Evolutionary conservation across 495 filamentous ascomycete species (phyloP).

Genomic region (Bryoglossum gracile): DNA sequence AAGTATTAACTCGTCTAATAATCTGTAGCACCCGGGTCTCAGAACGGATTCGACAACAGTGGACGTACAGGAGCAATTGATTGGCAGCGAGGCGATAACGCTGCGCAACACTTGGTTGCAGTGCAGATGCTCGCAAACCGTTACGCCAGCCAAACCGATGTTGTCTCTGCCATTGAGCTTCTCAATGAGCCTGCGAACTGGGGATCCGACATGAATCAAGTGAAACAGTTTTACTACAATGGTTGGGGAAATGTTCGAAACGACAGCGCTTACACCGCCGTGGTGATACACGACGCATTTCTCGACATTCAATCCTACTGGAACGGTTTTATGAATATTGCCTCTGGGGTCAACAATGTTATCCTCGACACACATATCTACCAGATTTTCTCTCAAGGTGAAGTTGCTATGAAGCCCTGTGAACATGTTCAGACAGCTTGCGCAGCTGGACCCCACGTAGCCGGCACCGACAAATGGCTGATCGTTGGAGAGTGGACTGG

Average conservation of each 20-base stretch:
- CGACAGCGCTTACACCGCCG: slow-evolving; percentile 44
- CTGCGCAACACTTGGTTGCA: slow-evolving; percentile 49
- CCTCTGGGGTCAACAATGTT: slow-evolving; percentile 47
- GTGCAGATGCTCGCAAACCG: slow-evolving; percentile 50
- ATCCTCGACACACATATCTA: slow-evolving; percentile 66
- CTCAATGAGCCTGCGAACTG: slow-evolving; percentile 60
- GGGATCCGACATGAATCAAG: slow-evolving; percentile 39
- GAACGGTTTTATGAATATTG: slow-evolving; percentile 62
- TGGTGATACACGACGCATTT: slow-evolving; percentile 67
- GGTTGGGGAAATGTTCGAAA: slow-evolving; percentile 48
- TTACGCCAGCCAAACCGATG: slow-evolving; percentile 54
- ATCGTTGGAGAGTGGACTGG: slow-evolving; percentile 65
- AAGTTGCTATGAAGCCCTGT: slow-evolving; percentile 42
- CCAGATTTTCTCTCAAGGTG: slow-evolving; percentile 55
- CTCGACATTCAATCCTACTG: slow-evolving; percentile 50
- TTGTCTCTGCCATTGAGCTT: slow-evolving; percentile 63
- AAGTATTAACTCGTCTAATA: neutral
- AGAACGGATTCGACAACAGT: slow-evolving; percentile 79
- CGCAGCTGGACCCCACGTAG: slow-evolving; percentile 38
- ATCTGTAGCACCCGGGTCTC: slow-evolving; percentile 56
- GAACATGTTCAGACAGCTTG: slow-evolving; percentile 48
- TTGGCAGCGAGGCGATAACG: slow-evolving; percentile 55
- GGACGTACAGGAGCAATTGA: slow-evolving; percentile 56
- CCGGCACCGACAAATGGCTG: slow-evolving; percentile 58
- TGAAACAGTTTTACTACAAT: slow-evolving; percentile 60